Percentiles rank a stretch among this genome's conserved stretches.
These are phyloP conservation scores for Alternaria sp. DNA, from an alignment of 2,329 filamentous ascomycete genomes.

Conservation along the genomic window DNA sequence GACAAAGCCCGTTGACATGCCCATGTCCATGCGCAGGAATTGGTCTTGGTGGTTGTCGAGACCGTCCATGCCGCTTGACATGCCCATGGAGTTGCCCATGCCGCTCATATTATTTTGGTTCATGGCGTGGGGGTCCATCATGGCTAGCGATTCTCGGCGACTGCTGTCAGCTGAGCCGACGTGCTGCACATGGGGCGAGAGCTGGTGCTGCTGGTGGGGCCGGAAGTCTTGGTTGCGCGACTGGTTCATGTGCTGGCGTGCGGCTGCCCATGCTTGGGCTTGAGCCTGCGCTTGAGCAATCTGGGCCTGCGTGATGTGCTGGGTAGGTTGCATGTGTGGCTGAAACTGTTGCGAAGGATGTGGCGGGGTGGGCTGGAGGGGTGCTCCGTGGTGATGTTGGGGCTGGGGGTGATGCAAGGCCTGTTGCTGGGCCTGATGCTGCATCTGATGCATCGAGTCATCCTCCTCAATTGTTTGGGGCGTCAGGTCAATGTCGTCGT, in stretches of 20 bases:
- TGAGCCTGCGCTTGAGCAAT: conserved; percentile 34
- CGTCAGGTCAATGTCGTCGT: conserved; percentile 41
- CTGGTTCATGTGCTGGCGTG: conserved; percentile 48
- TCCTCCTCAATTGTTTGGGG: conserved; percentile 37
- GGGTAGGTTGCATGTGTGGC: conserved; percentile 34
- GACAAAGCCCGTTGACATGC: conserved; percentile 35
- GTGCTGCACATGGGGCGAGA: conserved; percentile 33
- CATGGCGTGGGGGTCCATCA: conserved; percentile 40
- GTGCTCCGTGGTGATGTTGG: conserved; percentile 28
- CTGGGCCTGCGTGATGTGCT: conserved; percentile 40
- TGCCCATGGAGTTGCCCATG: conserved; percentile 23
- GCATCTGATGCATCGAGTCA: conserved; percentile 24
- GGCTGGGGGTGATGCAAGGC: conserved; percentile 16
- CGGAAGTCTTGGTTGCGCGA: conserved; percentile 42
- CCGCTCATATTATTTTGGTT: conserved; percentile 19
- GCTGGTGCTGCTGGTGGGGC: conserved; percentile 38
- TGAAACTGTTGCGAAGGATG: conserved; percentile 35
- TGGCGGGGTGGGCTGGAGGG: conserved; percentile 40
- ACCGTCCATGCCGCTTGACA: conserved; percentile 42
- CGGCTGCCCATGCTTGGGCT: conserved; percentile 40
- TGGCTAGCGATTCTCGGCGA: conserved; percentile 36
- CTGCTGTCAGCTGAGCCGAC: conserved; percentile 42
- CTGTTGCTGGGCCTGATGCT: conserved; percentile 13
- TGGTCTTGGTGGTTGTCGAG: conserved; percentile 42
- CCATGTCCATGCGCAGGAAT: conserved; percentile 44